A percentile compares a stretch with the other conserved stretches of the same genome.
These are phyloP conservation scores for Morella rubra DNA, from an alignment of 306 rosid species.

Conservation along the genomic window DNA sequence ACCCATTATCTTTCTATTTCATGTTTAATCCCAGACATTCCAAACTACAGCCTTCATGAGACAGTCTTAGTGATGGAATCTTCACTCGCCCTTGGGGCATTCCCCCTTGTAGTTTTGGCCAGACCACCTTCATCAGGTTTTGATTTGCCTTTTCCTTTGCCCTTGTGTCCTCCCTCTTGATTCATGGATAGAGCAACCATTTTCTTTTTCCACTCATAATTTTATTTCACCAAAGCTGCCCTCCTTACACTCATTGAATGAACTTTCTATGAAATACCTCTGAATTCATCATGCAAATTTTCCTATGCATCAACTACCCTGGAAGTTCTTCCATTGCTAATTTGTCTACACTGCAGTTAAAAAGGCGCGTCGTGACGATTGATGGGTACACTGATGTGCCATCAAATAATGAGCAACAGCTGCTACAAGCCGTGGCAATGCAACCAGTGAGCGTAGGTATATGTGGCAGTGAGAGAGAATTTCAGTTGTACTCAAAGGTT, in stretches of 20 bases:
- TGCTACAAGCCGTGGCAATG: conserved; percentile 68
- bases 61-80: too few species aligned
- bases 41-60: neutral
- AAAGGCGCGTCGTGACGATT: conserved; percentile 66
- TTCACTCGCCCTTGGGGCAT: too few species aligned
- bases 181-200: neutral
- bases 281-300: neutral
- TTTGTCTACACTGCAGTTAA: conserved; percentile 47
- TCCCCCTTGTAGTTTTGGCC: too few species aligned
- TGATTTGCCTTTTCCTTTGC: neutral
- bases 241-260: neutral
- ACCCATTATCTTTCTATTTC: too few species aligned
- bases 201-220: neutral
- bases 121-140: too few species aligned
- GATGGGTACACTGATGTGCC: conserved; percentile 72
- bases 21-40: too few species aligned
- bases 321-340: conserved; percentile 3
- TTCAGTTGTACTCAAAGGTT: conserved; percentile 86
- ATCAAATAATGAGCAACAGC: conserved; percentile 53
- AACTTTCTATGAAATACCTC: neutral
- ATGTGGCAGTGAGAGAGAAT: conserved; percentile 78
- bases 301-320: neutral
- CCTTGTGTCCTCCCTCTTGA: neutral
- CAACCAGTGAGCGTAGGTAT: conserved; percentile 96
- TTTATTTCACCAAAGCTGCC: neutral